Base-by-base conservation (phyloP, 345 rosid species). In the Eutrema heterophyllum region DNA sequence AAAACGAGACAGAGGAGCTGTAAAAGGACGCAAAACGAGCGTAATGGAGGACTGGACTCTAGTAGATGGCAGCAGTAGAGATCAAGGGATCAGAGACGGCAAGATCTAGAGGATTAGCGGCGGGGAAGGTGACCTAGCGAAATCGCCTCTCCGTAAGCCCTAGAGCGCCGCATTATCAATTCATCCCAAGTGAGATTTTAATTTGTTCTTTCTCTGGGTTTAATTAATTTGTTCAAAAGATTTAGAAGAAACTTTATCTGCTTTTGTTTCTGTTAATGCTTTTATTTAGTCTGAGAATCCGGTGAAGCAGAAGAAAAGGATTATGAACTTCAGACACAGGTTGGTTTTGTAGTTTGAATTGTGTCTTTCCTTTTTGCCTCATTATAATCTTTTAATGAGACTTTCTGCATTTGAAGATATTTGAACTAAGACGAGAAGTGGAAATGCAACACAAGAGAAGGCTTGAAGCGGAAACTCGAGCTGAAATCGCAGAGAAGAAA, bases 261-360 rank as follows among this genome's bases (percentile, higher is more conserved):
- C 32, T 61, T 64, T 70, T 63, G 10, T 38, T 64, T 4, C 46
- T 16, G 16, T 9, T 38, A 21, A 33, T 67, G 44, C 44, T 33
- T 27, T 36, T 53, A 13, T 14, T 68, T 59, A 72, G 84, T 73
- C 35, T 57, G 44, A 50, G 64, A 72, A 63, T 9, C 57, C 35
- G 3, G 49, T 36, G 55, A 65, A 68, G 29, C 72, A 12, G 60
- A 71, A 58, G 67, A 26, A 51, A 36, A 50, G 33, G 63, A 36
- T 15, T 45, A 38, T 40, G 78, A 77, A 59, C 73, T 83, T 63
- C 73, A 83, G 61, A 72, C 75, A 64, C 79, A 83, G 83, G 84
- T 80, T 61, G 13, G 70, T 68, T 66, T 57, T 49, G 27, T 74
- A 16, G 40, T 46, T 10, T 38, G 43, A 14, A 52, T 33, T 32